A percentile compares a stretch with the other conserved stretches of the same genome.
Conservation (phyloP, 2,329 filamentous ascomycete species). For the Nakataea oryzae region DNA sequence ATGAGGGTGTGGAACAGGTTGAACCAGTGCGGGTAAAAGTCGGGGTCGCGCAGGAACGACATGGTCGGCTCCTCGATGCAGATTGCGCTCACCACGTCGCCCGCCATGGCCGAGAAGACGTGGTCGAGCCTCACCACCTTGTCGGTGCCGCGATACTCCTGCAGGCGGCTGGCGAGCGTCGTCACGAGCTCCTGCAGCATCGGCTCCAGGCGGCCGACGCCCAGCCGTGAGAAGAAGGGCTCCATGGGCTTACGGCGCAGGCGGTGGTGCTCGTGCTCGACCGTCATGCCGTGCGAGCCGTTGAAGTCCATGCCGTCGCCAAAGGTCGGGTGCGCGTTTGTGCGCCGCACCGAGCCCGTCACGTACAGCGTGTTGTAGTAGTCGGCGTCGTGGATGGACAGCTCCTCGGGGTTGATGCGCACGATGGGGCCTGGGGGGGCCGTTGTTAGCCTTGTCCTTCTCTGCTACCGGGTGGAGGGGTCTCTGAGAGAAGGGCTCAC, state of each 20-base stretch:
- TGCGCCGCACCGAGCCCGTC: conserved; percentile 3
- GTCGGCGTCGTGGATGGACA: conserved; percentile 18
- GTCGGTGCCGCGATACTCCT: not conserved
- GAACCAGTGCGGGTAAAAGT: not conserved
- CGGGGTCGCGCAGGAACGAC: not conserved
- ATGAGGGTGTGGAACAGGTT: not conserved
- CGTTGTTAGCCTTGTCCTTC: no score
- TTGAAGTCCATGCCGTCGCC: conserved; percentile 9
- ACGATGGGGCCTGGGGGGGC: conserved; percentile 18
- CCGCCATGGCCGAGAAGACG: not conserved
- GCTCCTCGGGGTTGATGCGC: conserved; percentile 18
- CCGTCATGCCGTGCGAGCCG: conserved; percentile 2
- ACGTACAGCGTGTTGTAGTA: conserved; percentile 18
- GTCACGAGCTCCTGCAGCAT: not conserved
- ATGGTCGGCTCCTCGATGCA: not conserved
- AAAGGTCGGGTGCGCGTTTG: conserved; percentile 4
- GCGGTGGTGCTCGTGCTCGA: not conserved
- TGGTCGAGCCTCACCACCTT: not conserved
- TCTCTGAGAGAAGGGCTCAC: conserved; percentile 6
- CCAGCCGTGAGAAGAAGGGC: not conserved
- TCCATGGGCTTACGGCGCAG: not conserved
- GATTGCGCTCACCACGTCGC: not conserved
- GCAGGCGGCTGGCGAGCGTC: not conserved
- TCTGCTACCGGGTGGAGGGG: no score
- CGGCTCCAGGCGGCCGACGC: not conserved